These are phyloP conservation scores for Pleurotus citrinopileatus DNA, from an alignment of 768 basidiomycete species.

Conservation along the genomic window DNA sequence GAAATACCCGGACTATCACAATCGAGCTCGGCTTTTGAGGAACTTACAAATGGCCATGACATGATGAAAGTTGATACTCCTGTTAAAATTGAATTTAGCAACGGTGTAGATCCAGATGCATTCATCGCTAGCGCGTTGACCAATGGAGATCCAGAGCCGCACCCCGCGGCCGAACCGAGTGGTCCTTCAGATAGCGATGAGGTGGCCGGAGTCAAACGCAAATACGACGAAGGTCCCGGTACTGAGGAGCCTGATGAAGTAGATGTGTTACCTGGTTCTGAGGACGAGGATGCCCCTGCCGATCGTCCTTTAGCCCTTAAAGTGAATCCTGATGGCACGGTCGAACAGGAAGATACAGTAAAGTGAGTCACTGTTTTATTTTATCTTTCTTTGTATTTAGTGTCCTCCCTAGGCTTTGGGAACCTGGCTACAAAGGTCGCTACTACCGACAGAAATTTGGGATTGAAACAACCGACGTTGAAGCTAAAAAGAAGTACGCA, in stretches of 20 bases:
- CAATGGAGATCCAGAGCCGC: constrained; percentile 20
- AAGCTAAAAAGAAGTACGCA: constrained; percentile 72
- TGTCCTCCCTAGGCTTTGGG: constrained; percentile 69
- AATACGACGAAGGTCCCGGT: constrained; percentile 44
- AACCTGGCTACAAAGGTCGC: constrained; percentile 92
- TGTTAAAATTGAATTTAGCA: constrained; percentile 23
- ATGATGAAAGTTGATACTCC: constrained; percentile 12
- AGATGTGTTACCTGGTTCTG: constrained; percentile 47
- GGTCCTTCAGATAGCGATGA: constrained; percentile 17
- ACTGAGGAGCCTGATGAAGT: constrained; percentile 41
- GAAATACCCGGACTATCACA: constrained; percentile 4
- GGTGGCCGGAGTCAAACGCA: constrained; percentile 38
- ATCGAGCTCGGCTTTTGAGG: not conserved
- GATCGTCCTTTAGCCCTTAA: constrained; percentile 56
- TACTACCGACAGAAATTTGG: constrained; percentile 96
- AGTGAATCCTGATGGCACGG: constrained; percentile 88
- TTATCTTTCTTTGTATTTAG: constrained; percentile 13
- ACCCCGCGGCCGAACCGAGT: constrained; percentile 21
- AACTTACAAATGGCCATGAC: constrained; percentile 7
- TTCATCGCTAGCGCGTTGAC: not conserved
- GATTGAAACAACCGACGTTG: constrained; percentile 61
- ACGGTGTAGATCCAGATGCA: constrained; percentile 24
- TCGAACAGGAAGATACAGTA: constrained; percentile 91
- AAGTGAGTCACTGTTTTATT: constrained; percentile 52
- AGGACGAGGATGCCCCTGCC: constrained; percentile 41